Conservation (phyloP, 345 rosid genomes). For the Clausena lansium region DNA sequence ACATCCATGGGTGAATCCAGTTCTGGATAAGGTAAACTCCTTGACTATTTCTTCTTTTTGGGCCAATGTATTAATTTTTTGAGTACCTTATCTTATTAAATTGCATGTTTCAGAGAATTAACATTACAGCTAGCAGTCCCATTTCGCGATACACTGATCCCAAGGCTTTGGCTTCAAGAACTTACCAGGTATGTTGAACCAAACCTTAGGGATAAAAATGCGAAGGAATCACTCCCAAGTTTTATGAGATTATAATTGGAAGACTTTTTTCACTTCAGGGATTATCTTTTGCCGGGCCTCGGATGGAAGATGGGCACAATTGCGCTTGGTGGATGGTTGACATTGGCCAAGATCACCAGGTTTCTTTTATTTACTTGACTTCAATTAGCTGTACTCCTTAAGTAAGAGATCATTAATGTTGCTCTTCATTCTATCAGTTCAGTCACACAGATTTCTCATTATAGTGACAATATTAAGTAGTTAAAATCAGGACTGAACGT, state of each 20-base stretch:
- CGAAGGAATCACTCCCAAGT: not conserved
- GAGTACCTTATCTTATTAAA: conserved; percentile 4
- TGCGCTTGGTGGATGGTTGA: conserved; percentile 95
- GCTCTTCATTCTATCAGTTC: not conserved
- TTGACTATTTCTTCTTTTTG: not conserved
- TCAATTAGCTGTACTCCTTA: not conserved
- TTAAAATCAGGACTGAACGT: not conserved
- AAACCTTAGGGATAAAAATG: not conserved
- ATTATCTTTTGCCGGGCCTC: conserved; percentile 81
- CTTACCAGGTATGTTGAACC: conserved; percentile 60
- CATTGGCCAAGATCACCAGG: conserved; percentile 94
- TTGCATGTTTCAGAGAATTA: conserved; percentile 56
- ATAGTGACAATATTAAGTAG: not conserved
- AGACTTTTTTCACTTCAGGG: conserved; percentile 44
- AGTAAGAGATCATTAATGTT: not conserved
- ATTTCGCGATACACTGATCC: conserved; percentile 84
- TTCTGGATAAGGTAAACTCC: conserved; percentile 66
- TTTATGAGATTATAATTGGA: not conserved
- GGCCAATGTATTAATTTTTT: not conserved
- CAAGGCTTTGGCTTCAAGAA: conserved; percentile 77
- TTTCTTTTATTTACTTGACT: conserved; percentile 17
- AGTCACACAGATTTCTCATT: not conserved
- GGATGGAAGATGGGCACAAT: conserved; percentile 62
- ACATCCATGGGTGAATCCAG: conserved; percentile 98
- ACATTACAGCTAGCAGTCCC: conserved; percentile 79